Evolutionary conservation across 2,329 filamentous ascomycete species (phyloP), one percentile per base, ranked within the genome.

Genomic region (Mycocentrospora acerina): DNA sequence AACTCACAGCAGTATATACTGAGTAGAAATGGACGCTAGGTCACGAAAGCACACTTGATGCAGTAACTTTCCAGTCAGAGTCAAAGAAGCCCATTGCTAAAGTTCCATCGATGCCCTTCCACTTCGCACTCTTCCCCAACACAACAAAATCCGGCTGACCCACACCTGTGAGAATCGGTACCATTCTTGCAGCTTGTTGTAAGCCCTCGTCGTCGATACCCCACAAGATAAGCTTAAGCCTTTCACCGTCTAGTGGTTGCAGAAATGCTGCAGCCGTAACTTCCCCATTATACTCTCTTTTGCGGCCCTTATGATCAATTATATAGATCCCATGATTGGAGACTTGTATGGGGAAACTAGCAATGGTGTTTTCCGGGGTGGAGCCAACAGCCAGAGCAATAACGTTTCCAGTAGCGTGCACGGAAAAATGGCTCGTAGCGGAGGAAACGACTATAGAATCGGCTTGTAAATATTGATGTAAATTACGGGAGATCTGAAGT

Each of bases 101-200:
- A 4, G 71, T 67, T 4, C 78, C 78, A 29, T 71, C 75, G 29
- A 74, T 60, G 1, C 78, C 78, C 46, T 71, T 72, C 73, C 72
- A 78, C 40, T 68, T 65, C 55, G 73, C 73, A 16, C 59, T 67
- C 35, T 63, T 53, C 29, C 72, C 67, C 18, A 77, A 49, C 2
- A 82, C 57, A 4, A 81, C 65, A 49, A 80, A 81, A 48, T 82
- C 78, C 10, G 79, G 78, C 48, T 79, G 76, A 1, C 78, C 77
- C 32, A 72, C 74, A 7, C 79, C 79, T 13, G 78, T 77, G 35
- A 80, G 57, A 48, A 75, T 73, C 0, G 79, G 79, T 16, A 80
- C 67, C 25, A 82, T 60, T 19, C 78, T 69, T 4, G 75, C 71
- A 27, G 77, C 78, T 38, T 74, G 69, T 22, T 65, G 60, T 31